Evolutionary conservation across 305 asterid species (phyloP), one percentile per base, ranked within the genome.

Genomic region (Fraxinus dipetala): DNA sequence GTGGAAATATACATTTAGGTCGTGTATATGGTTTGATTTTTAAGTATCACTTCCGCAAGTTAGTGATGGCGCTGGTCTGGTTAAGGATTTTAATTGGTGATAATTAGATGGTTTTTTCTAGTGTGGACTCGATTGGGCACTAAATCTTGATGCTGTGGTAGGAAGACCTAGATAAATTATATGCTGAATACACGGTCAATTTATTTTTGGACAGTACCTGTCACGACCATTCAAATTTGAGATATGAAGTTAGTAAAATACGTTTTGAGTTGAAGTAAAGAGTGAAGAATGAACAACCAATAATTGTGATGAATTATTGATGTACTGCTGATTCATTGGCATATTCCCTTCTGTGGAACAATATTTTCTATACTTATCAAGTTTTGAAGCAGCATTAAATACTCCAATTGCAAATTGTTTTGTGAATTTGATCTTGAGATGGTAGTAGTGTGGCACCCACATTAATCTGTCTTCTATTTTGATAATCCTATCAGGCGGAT

Each of bases 401-500:
- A n/a, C 13, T 6, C 8, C 13, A 20, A 8, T 61, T 61, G 31
- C 31, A 61, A 22, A 36, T 20, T 61, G 11, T 20, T 61, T 22
- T 22, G 70, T 6, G 31, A 22, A 8, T 61, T 18, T 61, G 24
- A 61, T 61, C 14, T 18, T 61, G 24, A 54, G 24, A 54, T 54
- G 24, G 65, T 10, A 2, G 65, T 54, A 54, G 65, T 1, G 3
- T 6, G 10, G 24, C 14, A 28, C 26, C 36, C 16, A 67, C 22
- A n/a, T 28, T 67, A 28, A 67, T 22, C 6, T 26, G 9, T 30
- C 38, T 67, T 67, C 22, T 67, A 2, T 28, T 67, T n/a, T 48
- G 11, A 65, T 70, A 72, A 74, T 70, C 78, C 40, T 16, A 1
- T 22, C 91, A 93, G 96, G 92, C 88, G 0, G 93, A 89, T 70